Conservation (phyloP, 805 yeast genomes). For the Tetrapisispora nanseiensis region DNA sequence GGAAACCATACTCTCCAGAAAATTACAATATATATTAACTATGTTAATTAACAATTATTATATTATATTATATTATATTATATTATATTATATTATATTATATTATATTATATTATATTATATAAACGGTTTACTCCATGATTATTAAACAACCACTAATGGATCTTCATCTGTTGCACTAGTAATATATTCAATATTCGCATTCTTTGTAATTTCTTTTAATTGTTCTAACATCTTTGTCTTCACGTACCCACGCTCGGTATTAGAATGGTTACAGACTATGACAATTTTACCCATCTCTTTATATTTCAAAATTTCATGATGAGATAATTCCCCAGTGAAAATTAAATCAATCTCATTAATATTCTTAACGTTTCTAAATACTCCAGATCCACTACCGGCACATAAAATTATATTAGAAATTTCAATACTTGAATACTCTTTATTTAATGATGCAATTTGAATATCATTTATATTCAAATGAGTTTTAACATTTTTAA, state of each 20-base stretch:
- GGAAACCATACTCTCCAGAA: too few species aligned
- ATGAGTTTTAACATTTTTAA: conserved; percentile 42
- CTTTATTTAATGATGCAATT: conserved; percentile 37
- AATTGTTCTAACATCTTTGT: conserved; percentile 37
- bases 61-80: too few species aligned
- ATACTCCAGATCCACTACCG: conserved; percentile 83
- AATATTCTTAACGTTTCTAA: conserved; percentile 29
- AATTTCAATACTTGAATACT: conserved; percentile 29
- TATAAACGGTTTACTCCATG: too few species aligned
- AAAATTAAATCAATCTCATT: conserved; percentile 60
- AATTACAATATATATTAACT: too few species aligned
- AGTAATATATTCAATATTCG: conserved; percentile 38
- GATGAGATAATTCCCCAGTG: conserved; percentile 94
- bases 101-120: too few species aligned
- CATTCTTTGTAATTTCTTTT: conserved; percentile 14
- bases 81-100: too few species aligned
- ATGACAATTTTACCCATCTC: conserved; percentile 68
- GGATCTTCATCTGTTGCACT: conserved; percentile 63
- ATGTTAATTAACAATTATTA: too few species aligned
- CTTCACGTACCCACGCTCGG: conserved; percentile 76
- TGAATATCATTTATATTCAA: conserved; percentile 51
- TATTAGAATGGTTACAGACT: conserved; percentile 81
- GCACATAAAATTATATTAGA: conserved; percentile 78
- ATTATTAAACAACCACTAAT: conserved; percentile 16
- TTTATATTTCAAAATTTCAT: conserved; percentile 63